Conservation (phyloP, 495 filamentous ascomycete species). For the Parathielavia hyrcaniae region DNA sequence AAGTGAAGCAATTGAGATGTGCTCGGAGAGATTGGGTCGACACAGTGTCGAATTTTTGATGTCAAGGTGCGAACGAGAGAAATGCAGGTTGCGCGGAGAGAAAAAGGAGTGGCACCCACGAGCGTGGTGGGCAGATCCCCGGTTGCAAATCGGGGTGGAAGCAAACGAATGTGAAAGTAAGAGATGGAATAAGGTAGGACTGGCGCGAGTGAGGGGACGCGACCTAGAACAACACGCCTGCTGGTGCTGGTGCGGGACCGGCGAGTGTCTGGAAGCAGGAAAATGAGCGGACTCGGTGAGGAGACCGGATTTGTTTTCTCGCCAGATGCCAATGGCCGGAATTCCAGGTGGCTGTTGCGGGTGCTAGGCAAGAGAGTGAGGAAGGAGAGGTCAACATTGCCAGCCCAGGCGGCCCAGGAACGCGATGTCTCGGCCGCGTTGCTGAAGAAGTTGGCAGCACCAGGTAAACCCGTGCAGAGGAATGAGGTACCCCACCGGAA, state of each 20-base stretch:
- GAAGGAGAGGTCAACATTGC: slow-evolving; percentile 5
- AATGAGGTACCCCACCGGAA: not conserved
- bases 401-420: slow-evolving; percentile 6
- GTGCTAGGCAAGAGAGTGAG: not conserved
- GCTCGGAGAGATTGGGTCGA: not conserved
- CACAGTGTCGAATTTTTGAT: not conserved
- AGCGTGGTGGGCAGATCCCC: not conserved
- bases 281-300: not conserved
- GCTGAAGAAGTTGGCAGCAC: not conserved
- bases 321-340: not conserved
- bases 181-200: not conserved
- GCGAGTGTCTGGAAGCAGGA: not conserved
- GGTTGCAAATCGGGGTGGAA: not conserved
- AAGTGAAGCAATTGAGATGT: not conserved
- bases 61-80: not conserved
- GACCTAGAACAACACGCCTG: slow-evolving; percentile 4
- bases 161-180: not conserved
- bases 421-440: slow-evolving; percentile 2
- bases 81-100: not conserved
- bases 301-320: not conserved
- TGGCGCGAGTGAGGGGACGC: not conserved
- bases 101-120: slow-evolving; percentile 6
- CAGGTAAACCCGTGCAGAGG: too few relatives aligned
- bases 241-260: not conserved
- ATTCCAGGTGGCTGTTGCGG: not conserved